Evolutionary conservation across 305 asterid species (phyloP).

Genomic region (Striga hermonthica): DNA sequence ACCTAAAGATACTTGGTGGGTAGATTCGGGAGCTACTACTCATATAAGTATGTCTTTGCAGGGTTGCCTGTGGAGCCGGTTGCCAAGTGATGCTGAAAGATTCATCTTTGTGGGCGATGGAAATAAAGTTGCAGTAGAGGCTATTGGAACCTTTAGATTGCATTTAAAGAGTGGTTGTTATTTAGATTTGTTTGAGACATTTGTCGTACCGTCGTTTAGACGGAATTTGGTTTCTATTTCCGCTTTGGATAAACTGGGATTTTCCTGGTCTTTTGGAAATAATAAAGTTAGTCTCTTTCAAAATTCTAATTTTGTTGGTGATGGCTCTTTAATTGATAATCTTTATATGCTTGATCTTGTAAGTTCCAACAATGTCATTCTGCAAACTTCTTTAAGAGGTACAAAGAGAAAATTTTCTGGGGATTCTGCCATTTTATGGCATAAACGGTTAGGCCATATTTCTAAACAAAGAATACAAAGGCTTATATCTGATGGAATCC

Average conservation of each 20-base stretch:
- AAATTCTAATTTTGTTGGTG: neutral
- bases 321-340: neutral
- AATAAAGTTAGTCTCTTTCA: neutral
- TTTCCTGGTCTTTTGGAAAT: neutral
- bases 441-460: slow-evolving; percentile 3
- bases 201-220: neutral
- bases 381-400: neutral
- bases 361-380: neutral
- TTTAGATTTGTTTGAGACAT: slow-evolving; percentile 1
- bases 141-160: neutral
- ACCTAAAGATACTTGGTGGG: slow-evolving; percentile 3
- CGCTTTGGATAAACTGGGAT: neutral
- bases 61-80: neutral
- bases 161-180: neutral
- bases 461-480: slow-evolving; percentile 7
- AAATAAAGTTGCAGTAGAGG: neutral
- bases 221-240: neutral
- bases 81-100: slow-evolving; percentile 4
- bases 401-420: neutral
- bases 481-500: neutral
- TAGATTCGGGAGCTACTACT: neutral
- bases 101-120: neutral
- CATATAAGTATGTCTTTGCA: neutral
- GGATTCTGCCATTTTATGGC: slow-evolving; percentile 6
- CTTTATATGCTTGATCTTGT: neutral